These are phyloP conservation scores for Aspergillus puulaauensis DNA, from an alignment of 2,329 filamentous ascomycete genomes.

Conservation along the genomic window DNA sequence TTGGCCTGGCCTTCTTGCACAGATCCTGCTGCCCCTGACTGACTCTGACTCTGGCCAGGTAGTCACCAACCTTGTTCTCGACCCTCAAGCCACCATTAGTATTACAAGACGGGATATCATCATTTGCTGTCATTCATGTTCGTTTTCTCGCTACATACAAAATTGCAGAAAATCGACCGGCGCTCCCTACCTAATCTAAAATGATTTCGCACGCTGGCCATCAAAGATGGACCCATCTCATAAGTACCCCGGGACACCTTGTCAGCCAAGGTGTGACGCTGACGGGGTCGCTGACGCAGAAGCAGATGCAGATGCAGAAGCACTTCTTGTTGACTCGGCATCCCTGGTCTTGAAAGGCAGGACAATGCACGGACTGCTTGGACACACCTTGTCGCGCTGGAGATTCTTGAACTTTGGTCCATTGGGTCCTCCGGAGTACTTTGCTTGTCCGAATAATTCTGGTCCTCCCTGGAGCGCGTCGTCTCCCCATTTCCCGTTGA, in stretches of 20 bases:
- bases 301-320: background rate
- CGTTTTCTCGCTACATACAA: background rate
- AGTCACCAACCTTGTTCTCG: background rate
- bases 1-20: background rate
- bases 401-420: conserved; percentile 62
- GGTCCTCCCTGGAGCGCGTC: conserved; percentile 54
- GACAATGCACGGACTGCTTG: conserved; percentile 48
- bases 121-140: background rate
- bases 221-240: background rate
- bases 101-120: background rate
- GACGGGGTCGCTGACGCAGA: background rate
- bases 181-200: background rate
- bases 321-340: background rate
- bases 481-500: conserved; percentile 63
- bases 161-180: background rate
- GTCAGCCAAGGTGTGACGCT: background rate
- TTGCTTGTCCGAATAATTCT: conserved; percentile 54
- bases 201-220: background rate
- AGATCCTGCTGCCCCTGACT: background rate
- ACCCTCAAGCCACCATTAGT: background rate
- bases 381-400: conserved; percentile 57
- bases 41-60: background rate
- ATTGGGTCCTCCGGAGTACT: conserved; percentile 59
- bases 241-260: background rate
- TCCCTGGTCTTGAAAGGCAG: conserved; percentile 35